Conservation (phyloP, 352 stramenopile genomes). For the Globisporangium alternatum region DNA sequence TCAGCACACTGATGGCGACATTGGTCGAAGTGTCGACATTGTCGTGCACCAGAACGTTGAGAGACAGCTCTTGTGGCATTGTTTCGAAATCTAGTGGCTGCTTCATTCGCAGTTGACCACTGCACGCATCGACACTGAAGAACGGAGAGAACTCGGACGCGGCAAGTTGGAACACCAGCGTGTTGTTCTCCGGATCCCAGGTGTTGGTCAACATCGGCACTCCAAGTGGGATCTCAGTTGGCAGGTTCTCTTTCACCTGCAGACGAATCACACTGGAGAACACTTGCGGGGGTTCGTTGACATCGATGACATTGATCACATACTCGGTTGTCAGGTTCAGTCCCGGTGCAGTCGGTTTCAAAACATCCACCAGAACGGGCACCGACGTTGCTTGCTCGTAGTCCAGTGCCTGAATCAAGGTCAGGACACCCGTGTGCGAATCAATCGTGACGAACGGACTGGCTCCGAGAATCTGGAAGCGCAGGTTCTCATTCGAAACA, state of each 20-base stretch:
- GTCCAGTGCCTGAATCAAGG: constrained; percentile 4
- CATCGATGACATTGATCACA: constrained; percentile 16
- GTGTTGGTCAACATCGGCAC: constrained; percentile 23
- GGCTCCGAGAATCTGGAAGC: constrained; percentile 20
- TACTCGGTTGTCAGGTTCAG: neutral
- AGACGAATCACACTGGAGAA: constrained; percentile 5
- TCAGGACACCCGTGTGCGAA: constrained; percentile 1
- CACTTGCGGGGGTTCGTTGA: constrained; percentile 27
- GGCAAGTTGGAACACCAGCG: constrained; percentile 36
- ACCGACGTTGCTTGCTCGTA: neutral
- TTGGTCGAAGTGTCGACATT: neutral
- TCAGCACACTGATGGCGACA: neutral
- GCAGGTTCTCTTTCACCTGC: constrained; percentile 1
- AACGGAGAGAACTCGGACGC: constrained; percentile 38
- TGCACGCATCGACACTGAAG: constrained; percentile 48
- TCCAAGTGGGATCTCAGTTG: constrained; percentile 21
- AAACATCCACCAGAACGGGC: constrained; percentile 1
- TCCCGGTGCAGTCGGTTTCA: neutral
- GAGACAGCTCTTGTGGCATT: constrained; percentile 5
- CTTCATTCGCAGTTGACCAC: constrained; percentile 39
- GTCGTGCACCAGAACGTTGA: constrained; percentile 11
- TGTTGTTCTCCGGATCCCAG: constrained; percentile 63
- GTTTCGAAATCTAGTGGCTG: constrained; percentile 38
- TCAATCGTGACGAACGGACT: constrained; percentile 1
- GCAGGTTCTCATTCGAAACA: constrained; percentile 28